Base-by-base conservation (phyloP, 441 rosid species). In the Adansonia madagascariensis region DNA sequence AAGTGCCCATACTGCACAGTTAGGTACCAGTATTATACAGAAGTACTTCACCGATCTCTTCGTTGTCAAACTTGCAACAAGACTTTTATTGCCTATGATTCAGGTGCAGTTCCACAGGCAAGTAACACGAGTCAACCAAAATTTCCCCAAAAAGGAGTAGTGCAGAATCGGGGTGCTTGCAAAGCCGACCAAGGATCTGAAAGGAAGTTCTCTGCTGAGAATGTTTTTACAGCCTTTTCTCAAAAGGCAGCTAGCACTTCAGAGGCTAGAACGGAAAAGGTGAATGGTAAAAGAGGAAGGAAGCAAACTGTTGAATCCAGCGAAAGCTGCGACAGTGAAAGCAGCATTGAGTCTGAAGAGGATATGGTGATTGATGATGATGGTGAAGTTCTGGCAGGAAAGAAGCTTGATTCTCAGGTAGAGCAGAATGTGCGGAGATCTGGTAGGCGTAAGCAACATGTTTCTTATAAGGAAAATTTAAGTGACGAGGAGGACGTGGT, bases 381-480 rank as follows among this genome's bases (percentile, higher is more conserved):
- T 84, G 87, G 75, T 78, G 91, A 85, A 61, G 80, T 79, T 63
- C 74, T 57, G 61, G 83, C 80, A 71, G 80, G 76, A 75, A 80
- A 15, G 75, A 76, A 82, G 52, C 60, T 65, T 55, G 86, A 73
- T 52, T 47, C 76, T 79, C 61, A 65, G 24, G 84, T 79, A 27
- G 89, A 86, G 79, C 77, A 80, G 74, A 59, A 78, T 31, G 82
- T 81, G 41, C 86, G 99, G 80, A 89, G 99, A 87, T 96, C 99
- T 73, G 87, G 81, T 62, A 86, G 99, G 78, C 84, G 64, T 74
- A 96, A 85, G 86, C 97, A 84, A 76, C 79, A 84, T 50, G 92
- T 94, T 79, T 89, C 95, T 14, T 96, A 92, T 44, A 85, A 85
- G 49, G 99, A 94, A 84, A 94, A 85, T 80, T 12, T 79, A 77